Percentiles rank a stretch among this genome's conserved stretches.
These are phyloP conservation scores for Quercus parvula DNA, from an alignment of 306 rosid species.

Conservation along the genomic window DNA sequence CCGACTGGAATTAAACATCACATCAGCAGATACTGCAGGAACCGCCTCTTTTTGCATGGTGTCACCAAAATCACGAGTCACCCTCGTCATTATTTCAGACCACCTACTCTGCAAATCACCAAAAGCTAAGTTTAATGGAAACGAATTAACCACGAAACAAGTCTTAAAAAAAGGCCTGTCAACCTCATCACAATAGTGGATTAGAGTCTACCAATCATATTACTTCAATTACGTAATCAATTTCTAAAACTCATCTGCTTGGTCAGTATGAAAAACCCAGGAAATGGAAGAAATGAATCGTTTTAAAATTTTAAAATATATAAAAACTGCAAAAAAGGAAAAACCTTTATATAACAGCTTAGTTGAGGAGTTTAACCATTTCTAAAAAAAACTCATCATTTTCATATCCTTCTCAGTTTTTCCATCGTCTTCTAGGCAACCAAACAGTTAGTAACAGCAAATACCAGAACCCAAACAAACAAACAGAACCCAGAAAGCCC, in stretches of 20 bases:
- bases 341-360: constrained; percentile 1
- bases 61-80: constrained; percentile 65
- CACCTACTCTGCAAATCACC: constrained; percentile 42
- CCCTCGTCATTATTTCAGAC: constrained; percentile 62
- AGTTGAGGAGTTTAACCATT: not conserved
- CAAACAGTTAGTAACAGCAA: not conserved
- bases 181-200: not conserved
- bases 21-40: constrained; percentile 74
- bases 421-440: not conserved
- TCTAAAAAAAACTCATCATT: not conserved
- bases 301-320: not conserved
- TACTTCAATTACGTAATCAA: not conserved
- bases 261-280: not conserved
- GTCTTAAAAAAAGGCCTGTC: not conserved
- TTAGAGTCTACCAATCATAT: not conserved
- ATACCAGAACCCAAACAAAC: not conserved
- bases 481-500: not conserved
- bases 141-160: not conserved
- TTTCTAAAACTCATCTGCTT: not conserved
- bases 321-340: constrained; percentile 5
- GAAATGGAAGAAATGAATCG: not conserved
- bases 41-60: constrained; percentile 64
- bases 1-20: constrained; percentile 68
- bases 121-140: constrained; percentile 1
- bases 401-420: not conserved